phyloP scores from a whole-genome alignment of 164 flowering plant genomes.

The Piper betle region DNA sequence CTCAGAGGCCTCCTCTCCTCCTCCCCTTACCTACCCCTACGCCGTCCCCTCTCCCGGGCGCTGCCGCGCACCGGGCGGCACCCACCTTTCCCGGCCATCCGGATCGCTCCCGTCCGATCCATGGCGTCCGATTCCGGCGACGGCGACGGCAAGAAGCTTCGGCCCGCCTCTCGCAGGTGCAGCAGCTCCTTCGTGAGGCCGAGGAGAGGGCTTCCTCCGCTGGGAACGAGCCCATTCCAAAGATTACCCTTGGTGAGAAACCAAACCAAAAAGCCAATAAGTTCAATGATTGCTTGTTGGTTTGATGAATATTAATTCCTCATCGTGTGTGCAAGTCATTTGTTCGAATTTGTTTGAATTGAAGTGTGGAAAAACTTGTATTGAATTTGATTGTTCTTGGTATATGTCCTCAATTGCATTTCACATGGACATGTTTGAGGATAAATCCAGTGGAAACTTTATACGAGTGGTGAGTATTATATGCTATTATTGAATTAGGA shows the following conservation, averaged over 20 bases:
- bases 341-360: too few relatives aligned
- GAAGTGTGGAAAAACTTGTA: too few relatives aligned
- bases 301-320: too few relatives aligned
- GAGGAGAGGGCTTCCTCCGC: conserved; percentile 64
- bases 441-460: too few relatives aligned
- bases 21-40: conserved; percentile 1
- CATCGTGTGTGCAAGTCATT: too few relatives aligned
- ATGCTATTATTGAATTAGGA: too few relatives aligned
- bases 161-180: conserved; percentile 68
- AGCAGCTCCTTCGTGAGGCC: conserved; percentile 65
- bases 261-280: neutral
- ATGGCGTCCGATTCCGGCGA: conserved; percentile 41
- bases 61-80: neutral
- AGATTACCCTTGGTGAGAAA: conserved; percentile 59
- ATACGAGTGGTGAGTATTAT: too few relatives aligned
- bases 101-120: conserved; percentile 27
- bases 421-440: too few relatives aligned
- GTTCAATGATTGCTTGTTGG: too few relatives aligned
- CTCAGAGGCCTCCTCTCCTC: conserved; percentile 18
- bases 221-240: conserved; percentile 52
- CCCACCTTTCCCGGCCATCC: conserved; percentile 12
- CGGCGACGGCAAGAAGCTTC: conserved; percentile 43
- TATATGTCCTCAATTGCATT: too few relatives aligned
- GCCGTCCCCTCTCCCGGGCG: conserved; percentile 3
- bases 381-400: too few relatives aligned